Base-by-base conservation (phyloP, 192 early-diverging fungal genomes). In the Umbelopsis ramanniana region DNA sequence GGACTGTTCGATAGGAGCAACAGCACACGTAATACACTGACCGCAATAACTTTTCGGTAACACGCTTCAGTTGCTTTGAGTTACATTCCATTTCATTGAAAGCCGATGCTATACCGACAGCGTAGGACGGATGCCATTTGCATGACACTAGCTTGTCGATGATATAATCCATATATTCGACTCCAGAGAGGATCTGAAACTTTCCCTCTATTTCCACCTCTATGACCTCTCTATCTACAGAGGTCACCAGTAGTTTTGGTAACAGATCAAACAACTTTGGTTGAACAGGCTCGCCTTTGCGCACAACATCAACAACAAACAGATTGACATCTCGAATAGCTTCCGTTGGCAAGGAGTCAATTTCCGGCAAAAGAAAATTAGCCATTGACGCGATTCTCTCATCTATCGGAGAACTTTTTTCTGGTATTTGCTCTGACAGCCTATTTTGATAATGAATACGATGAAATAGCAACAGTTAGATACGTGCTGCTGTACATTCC, bases 81-180 rank as follows among this genome's bases (percentile, higher is more conserved):
- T 72, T 46, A 23, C 73, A 40, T 46, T 78, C 76, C 68, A 78
- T 73, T 19, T 78, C 76, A 45, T 78, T 78, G 17, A 74, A 54
- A 0, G 60, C 55, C 9, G 76, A 78, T 9, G 72, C 68, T 8
- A 78, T 38, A 9, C 67, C 48, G 5, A 74, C 69, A 4, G 68
- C 53, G 2, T 55, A 60, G 2, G 68, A 46, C 47, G 68, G 48
- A 70, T 74, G 54, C 76, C 76, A 78, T 8, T 74, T 46, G 19
- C 48, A 66, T 3, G 54, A 21, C 9, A 74, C 26, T 0, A 78
- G 46, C 23, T 74, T 66, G 9, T 67, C 69, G 7, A 24, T 54
- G 21, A 46, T 54, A 15, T 40, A 22, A 15, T 66, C 69, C 0
- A 33, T 24, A 10, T 50, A 50, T 12, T 78, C 72, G 40, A 24